Evolutionary conservation across 2,329 filamentous ascomycete genomes (phyloP), one percentile per base, ranked within the genome.

Genomic region (Scedosporium dehoogii): DNA sequence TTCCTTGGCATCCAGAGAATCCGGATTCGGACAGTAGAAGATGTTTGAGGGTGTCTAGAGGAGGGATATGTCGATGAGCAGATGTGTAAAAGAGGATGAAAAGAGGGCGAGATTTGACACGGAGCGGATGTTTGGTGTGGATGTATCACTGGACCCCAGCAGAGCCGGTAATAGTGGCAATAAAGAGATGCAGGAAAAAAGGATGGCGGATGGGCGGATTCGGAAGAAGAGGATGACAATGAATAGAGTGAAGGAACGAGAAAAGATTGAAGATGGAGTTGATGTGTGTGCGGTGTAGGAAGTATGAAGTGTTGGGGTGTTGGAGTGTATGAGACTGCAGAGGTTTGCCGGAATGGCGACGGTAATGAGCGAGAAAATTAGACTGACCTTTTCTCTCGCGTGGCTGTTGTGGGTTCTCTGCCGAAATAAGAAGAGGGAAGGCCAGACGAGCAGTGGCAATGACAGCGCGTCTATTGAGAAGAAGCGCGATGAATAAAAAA

Each of bases 1-100:
- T 21, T 53, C n/a, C 23, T 21, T 7, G 12, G 18, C 18, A 25
- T 27, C n/a, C n/a, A 53, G n/a, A 25, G 21, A 53, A 53, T 53
- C 48, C 21, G 48, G 6, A 18, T 12, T 9, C 48, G 48, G n/a
- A 6, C 21, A 53, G n/a, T 25, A 21, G n/a, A 53, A 21, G 48
- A 53, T 53, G 48, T 21, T 21, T 21, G 21, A 25, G n/a, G 48
- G 10, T 21, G 48, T 53, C 48, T 25, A 14, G 48, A 25, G 21
- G 41, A 16, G 18, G 58, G 48, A 51, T 55, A 44, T 55, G 48
- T 21, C 18, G 23, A 16, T 41, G 14, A 65, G 65, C 61, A 42
- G 62, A 55, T 62, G 56, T 62, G 60, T 60, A 61, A 63, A 62
- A 62, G 62, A 62, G 59, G 60, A 67, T 61, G 64, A 65, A 67